Conservation (phyloP, 441 rosid genomes). For the Pelargonium myrrhifolium region DNA sequence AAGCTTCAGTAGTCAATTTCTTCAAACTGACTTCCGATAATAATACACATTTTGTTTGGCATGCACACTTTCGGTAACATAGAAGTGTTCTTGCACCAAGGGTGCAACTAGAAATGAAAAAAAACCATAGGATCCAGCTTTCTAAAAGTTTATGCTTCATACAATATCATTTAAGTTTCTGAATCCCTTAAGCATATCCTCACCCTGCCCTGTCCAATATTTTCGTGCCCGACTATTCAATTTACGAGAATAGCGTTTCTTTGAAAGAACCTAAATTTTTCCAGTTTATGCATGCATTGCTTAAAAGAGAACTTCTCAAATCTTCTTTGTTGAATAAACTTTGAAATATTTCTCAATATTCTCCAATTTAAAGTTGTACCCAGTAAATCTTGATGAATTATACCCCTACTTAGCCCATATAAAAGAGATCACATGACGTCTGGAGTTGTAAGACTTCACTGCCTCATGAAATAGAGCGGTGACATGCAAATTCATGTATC, state of each 20-base stretch:
- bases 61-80: constrained; percentile 71
- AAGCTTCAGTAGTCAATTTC: constrained; percentile 37
- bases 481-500: too few relatives aligned
- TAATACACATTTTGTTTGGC: constrained; percentile 55
- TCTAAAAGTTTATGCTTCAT: constrained; percentile 37
- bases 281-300: constrained; percentile 59
- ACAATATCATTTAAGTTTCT: constrained; percentile 20
- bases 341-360: constrained; percentile 51
- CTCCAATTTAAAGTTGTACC: constrained; percentile 69
- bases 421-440: constrained; percentile 67
- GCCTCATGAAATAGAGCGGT: constrained; percentile 29
- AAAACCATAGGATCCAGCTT: constrained; percentile 83
- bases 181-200: constrained; percentile 14
- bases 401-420: constrained; percentile 74
- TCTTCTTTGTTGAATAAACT: constrained; percentile 57
- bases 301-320: constrained; percentile 57
- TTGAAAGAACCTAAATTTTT: constrained; percentile 43
- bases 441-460: constrained; percentile 46
- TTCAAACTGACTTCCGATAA: constrained; percentile 63
- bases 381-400: constrained; percentile 65
- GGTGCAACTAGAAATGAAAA: constrained; percentile 60
- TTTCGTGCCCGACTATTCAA: constrained; percentile 22
- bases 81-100: constrained; percentile 62
- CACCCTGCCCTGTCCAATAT: constrained; percentile 18
- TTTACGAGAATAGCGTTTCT: constrained; percentile 28